Conservation (phyloP, 768 basidiomycete genomes). For the Ramaria sp. region DNA sequence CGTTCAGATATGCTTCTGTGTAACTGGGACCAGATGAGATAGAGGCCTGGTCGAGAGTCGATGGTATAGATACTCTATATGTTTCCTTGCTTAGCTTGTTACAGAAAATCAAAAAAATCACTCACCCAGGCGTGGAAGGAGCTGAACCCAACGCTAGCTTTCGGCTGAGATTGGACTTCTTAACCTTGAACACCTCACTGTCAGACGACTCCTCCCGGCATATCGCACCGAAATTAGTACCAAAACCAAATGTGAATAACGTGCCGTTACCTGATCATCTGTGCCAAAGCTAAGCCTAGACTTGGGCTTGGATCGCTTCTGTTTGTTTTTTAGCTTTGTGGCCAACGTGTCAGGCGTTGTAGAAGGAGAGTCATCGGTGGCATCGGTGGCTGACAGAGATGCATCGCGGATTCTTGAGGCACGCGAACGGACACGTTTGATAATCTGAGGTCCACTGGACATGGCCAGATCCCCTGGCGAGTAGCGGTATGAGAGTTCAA, state of each 20-base stretch:
- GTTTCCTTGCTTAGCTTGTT: not conserved
- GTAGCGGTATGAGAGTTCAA: not conserved
- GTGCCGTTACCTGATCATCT: conserved; percentile 42
- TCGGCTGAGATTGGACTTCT: conserved; percentile 67
- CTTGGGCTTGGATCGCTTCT: conserved; percentile 53
- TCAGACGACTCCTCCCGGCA: conserved; percentile 34
- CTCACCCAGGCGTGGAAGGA: conserved; percentile 25
- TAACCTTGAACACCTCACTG: conserved; percentile 63
- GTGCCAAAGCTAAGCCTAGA: conserved; percentile 72
- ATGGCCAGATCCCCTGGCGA: not conserved
- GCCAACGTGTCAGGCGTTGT: conserved; percentile 33
- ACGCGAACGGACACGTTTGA: conserved; percentile 10
- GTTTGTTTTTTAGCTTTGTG: conserved; percentile 60
- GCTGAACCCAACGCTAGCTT: conserved; percentile 49
- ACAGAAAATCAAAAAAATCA: not conserved
- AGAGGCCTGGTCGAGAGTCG: conserved; percentile 43
- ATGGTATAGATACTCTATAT: conserved; percentile 29
- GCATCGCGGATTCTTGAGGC: conserved; percentile 1
- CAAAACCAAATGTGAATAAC: conserved; percentile 2
- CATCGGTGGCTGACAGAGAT: conserved; percentile 17
- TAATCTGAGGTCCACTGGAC: not conserved
- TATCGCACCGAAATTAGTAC: conserved; percentile 20
- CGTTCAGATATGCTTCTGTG: conserved; percentile 58
- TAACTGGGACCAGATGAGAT: conserved; percentile 56
- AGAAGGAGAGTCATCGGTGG: conserved; percentile 37